Evolutionary conservation across 2,329 filamentous ascomycete species (phyloP), one percentile per base, ranked within the genome.

Genomic region (Dendrostoma leiphaemia): DNA sequence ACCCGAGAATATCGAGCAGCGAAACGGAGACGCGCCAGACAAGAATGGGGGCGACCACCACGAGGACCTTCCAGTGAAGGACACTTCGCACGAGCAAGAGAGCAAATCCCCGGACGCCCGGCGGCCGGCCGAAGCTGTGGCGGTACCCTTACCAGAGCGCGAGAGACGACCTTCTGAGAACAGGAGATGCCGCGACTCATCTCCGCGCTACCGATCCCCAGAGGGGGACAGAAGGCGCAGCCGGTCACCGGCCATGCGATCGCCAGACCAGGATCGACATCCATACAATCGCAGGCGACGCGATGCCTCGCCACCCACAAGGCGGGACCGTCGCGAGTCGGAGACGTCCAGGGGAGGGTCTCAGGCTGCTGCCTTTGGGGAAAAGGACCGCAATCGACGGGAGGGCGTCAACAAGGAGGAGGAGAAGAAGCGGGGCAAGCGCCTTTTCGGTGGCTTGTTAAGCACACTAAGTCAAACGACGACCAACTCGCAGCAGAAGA

Each of bases 371-470:
- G 45, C 19, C 19, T 21, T 44, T 12, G 23, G 31, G 24, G 55
- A 57, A 17, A 44, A 53, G 51, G 44, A 59, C 28, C 46, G 63
- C 52, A 65, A 71, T 49, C 68, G 71, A 48, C 73, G 76, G 48
- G 72, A 69, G 59, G 75, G 68, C 53, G 71, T 79, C 48, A 72
- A 24, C 38, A 51, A 77, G 26, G 75, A 85, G 54, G 89, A 95
- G 64, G 93, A 97, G 67, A 90, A 86, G 69, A 91, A 89, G 67
- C 87, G 93, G 34, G 89, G 90, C 21, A 88, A 89, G 70, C 83
- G 93, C 50, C 78, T 97, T 57, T 97, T 97, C 67, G 92, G 93
- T 58, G 89, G 87, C 32, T 74, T 95, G 53, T 76, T 94, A 56
- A 89, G 81, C 68, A 90, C 88, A 34, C 79, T 96, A 57, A 91